Conservation (phyloP, 1,284 basidiomycete species). For the Ustanciosporium gigantosporum region DNA sequence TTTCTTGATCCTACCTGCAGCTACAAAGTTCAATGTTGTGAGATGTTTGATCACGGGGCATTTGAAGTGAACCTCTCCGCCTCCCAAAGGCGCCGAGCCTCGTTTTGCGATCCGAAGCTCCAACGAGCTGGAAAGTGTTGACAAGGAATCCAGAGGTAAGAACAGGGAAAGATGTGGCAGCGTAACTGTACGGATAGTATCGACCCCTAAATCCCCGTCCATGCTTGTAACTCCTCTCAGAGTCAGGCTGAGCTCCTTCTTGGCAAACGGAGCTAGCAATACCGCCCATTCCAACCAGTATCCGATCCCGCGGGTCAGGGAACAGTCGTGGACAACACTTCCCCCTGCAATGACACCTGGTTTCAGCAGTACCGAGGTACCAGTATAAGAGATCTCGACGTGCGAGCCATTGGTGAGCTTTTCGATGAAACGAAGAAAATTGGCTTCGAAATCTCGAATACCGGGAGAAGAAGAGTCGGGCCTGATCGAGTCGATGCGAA, state of each 20-base stretch:
- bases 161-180: slow-evolving; percentile 89
- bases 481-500: slow-evolving; percentile 86
- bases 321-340: slow-evolving; percentile 79
- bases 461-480: slow-evolving; percentile 92
- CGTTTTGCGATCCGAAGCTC: slow-evolving; percentile 81
- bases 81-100: slow-evolving; percentile 86
- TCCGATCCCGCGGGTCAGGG: slow-evolving; percentile 81
- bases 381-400: slow-evolving; percentile 93
- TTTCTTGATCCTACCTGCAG: slow-evolving; percentile 85
- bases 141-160: slow-evolving; percentile 38
- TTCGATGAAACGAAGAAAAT: slow-evolving; percentile 83
- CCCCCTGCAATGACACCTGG: slow-evolving; percentile 92
- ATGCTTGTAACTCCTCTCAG: slow-evolving; percentile 86
- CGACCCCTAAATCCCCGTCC: slow-evolving; percentile 66
- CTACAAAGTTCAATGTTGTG: slow-evolving; percentile 81
- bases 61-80: slow-evolving; percentile 89
- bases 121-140: slow-evolving; percentile 44
- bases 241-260: slow-evolving; percentile 80
- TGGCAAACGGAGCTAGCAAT: slow-evolving; percentile 89
- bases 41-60: slow-evolving; percentile 87
- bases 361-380: slow-evolving; percentile 69
- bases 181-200: slow-evolving; percentile 87
- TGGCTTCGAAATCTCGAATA: slow-evolving; percentile 90
- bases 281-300: slow-evolving; percentile 92
- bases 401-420: slow-evolving; percentile 91